Base-by-base conservation (phyloP, 192 early-diverging fungal species). In the Radiomyces spectabilis region DNA sequence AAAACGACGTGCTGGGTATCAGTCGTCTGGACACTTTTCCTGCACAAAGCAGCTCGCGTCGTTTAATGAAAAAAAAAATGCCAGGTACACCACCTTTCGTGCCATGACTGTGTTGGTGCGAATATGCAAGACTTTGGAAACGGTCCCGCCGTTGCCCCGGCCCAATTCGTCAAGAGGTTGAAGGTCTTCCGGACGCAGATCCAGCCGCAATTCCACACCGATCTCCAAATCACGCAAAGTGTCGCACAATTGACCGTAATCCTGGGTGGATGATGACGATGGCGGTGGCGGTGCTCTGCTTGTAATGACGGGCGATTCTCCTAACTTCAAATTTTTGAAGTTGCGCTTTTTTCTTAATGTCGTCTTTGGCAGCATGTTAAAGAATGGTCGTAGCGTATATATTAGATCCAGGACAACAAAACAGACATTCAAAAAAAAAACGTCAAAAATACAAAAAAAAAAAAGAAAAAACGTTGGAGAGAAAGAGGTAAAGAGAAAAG, bases 41-140 rank as follows among this genome's bases (percentile, higher is more conserved):
- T n/a, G n/a, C n/a, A n/a, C n/a, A n/a, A n/a, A n/a, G n/a, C n/a
- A n/a, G n/a, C n/a, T n/a, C n/a, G n/a, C n/a, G n/a, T n/a, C n/a
- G n/a, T n/a, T n/a, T 8, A 35, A 35, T 8, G 33, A 35, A 35
- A 35, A 35, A 35, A 35, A 35, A 35, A 35, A 35, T 5, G 33
- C 13, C 13, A 35, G 33, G 5, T 13, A 35, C 13, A 35, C 5
- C 57, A 91, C 88, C 89, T 98, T 98, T 55, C 87, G 74, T 10
- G 95, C 95, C 90, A 98, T 94, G 40, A 95, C 73, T 19, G 84
- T 88, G 35, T 83, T 75, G 43, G 91, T 93, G 13, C 91, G 90
- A 53, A 80, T 69, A 66, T 98, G 92, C 51, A 79, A 65, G 16
- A 92, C 91, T 60, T 86, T 79, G 51, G 79, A 79, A 35, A 98